Evolutionary conservation across 1,284 basidiomycete genomes (phyloP).

Genomic region (Irpex rosettiformis): DNA sequence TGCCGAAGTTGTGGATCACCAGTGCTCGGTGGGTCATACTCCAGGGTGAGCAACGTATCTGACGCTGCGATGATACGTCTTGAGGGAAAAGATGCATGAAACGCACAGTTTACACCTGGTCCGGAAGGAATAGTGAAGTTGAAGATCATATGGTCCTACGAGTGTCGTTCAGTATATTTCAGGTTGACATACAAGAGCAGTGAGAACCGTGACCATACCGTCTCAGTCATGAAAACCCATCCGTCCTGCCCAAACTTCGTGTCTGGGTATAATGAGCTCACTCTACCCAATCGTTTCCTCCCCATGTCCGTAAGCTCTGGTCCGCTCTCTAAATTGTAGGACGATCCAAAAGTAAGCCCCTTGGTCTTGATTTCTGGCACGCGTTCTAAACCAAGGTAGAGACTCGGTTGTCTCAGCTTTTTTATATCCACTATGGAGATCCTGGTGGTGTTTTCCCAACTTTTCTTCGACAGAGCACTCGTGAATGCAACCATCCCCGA

Average conservation of each 20-base stretch:
- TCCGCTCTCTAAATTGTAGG: background rate
- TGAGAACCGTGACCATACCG: constrained; percentile 12
- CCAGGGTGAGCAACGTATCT: constrained; percentile 16
- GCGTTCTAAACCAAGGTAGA: constrained; percentile 22
- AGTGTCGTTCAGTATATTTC: background rate
- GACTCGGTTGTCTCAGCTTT: constrained; percentile 18
- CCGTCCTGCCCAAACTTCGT: constrained; percentile 13
- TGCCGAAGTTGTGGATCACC: background rate
- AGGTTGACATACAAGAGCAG: no score
- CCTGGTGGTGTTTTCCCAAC: background rate
- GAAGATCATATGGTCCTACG: constrained; percentile 16
- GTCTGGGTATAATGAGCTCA: constrained; percentile 16
- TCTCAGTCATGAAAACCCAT: constrained; percentile 19
- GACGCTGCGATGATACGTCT: constrained; percentile 9
- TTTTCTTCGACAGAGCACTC: background rate
- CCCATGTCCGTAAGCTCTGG: background rate
- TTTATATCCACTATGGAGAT: constrained; percentile 5
- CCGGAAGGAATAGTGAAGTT: constrained; percentile 3
- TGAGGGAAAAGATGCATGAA: constrained; percentile 11
- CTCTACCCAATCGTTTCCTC: constrained; percentile 8
- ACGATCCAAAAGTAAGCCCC: background rate
- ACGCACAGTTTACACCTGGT: constrained; percentile 4
- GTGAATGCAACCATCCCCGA: background rate
- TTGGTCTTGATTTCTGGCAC: constrained; percentile 14
- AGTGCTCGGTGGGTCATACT: constrained; percentile 5